Base-by-base conservation (phyloP, 495 filamentous ascomycete genomes). In the Trichoderma gamsii region DNA sequence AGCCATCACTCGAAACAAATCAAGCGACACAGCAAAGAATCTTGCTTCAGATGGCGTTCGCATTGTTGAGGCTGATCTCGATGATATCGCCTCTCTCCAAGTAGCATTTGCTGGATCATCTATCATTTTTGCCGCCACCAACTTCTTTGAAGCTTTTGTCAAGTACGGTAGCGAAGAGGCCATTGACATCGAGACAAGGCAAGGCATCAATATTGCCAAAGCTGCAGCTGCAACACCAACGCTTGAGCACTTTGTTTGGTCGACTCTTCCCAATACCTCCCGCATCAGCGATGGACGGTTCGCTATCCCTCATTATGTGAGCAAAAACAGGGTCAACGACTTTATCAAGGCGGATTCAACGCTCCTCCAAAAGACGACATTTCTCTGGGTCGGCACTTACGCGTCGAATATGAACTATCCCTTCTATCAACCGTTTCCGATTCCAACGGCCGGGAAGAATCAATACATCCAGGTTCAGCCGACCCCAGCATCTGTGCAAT, bases 61-160 rank as follows among this genome's bases (percentile, higher is more conserved):
- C 64, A 73, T 82, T 21, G 74, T 79, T 29, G 44, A 79, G 73
- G 86, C 82, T 29, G 82, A 89, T 68, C 70, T 87, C 63, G 76
- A 82, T 67, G 80, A 86, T 66, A 70, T 77, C 18, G 70, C 72
- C 7, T 80, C 83, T 1, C 76, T 89, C 16, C 72, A 72, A n/a
- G 49, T 75, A 59, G 87, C 85, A 25, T 69, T 89, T 65, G 73
- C 76, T 21, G 85, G 83, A 43, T 79, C 86, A 0, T 74, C 84
- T 77, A 81, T 78, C 16, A 81, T 89, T 68, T 90, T 82, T 73
- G 80, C 72, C 25, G 78, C 87, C n/a, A 89, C 87, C 18, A 85
- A 86, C 74, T 87, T 84, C 76, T 80, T 78, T 75, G 81, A 81
- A 67, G 76, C 74, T 38, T 74, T 80, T 69, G 74, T 74, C 65